These are phyloP conservation scores for Aspergillus tubingensis DNA, from an alignment of 2,329 filamentous ascomycete genomes.

Conservation along the genomic window DNA sequence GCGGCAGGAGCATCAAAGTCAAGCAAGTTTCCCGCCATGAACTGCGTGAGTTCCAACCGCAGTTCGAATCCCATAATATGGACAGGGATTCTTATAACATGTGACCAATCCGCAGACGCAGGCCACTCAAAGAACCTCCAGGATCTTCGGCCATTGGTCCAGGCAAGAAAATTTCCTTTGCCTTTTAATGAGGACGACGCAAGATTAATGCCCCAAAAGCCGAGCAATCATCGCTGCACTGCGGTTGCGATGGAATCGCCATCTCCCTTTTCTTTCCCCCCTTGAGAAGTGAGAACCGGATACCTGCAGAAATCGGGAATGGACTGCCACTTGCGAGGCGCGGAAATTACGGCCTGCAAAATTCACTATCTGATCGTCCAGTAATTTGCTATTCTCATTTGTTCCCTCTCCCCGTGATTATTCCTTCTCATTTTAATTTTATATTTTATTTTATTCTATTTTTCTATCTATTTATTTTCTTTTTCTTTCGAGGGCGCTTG, in stretches of 20 bases:
- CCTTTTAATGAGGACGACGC: constrained; percentile 3
- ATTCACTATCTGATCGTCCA: constrained; percentile 18
- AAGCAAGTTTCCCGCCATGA: constrained; percentile 3
- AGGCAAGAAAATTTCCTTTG: constrained; percentile 3
- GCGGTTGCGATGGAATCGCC: constrained; percentile 8
- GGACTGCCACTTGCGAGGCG: constrained; percentile 6
- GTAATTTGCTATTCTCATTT: constrained; percentile 7
- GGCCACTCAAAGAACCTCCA: background rate
- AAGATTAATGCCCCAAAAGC: constrained; percentile 8
- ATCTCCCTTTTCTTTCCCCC: constrained; percentile 3
- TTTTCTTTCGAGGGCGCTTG: no score
- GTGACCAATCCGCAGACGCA: constrained; percentile 14
- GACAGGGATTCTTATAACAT: constrained; percentile 12
- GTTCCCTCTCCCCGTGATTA: background rate
- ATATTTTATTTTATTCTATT: background rate
- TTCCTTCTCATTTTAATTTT: background rate
- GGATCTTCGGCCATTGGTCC: constrained; percentile 15
- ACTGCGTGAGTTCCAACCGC: constrained; percentile 9
- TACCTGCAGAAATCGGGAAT: constrained; percentile 25
- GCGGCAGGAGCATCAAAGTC: background rate
- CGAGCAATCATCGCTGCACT: constrained; percentile 17
- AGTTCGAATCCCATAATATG: constrained; percentile 19
- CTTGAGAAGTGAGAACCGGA: constrained; percentile 18
- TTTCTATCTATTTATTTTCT: no score
- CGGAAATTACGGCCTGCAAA: constrained; percentile 1